Conservation (phyloP, 2,329 filamentous ascomycete species). For the Paecilomyces niveus region DNA sequence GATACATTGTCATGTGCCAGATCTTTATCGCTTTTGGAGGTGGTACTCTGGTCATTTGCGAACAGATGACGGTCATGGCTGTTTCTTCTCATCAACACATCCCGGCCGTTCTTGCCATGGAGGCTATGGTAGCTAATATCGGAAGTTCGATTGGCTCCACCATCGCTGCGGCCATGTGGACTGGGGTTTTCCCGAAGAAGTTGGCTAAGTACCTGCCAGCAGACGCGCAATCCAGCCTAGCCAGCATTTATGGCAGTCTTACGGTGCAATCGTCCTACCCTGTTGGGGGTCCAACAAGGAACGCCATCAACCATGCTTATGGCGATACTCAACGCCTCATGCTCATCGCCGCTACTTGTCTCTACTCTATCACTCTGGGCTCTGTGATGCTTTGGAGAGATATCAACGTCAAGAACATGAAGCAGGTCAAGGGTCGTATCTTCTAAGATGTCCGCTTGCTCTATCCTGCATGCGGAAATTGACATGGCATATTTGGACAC, state of each 20-base stretch:
- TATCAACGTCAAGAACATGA: slow-evolving; percentile 14
- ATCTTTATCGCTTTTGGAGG: slow-evolving; percentile 48
- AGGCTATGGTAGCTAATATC: slow-evolving; percentile 46
- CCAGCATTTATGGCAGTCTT: slow-evolving; percentile 32
- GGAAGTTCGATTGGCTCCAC: slow-evolving; percentile 47
- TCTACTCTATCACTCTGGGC: slow-evolving; percentile 8
- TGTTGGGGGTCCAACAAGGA: slow-evolving; percentile 30
- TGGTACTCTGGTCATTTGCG: slow-evolving; percentile 44
- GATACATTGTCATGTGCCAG: slow-evolving; percentile 49
- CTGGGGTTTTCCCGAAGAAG: slow-evolving; percentile 41
- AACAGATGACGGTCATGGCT: slow-evolving; percentile 48
- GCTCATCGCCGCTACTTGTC: slow-evolving; percentile 23
- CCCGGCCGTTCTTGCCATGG: slow-evolving; percentile 46
- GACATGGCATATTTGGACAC: too few species aligned
- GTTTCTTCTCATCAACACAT: slow-evolving; percentile 46
- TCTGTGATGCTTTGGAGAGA: slow-evolving; percentile 13
- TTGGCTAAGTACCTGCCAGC: slow-evolving; percentile 37
- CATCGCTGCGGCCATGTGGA: slow-evolving; percentile 54
- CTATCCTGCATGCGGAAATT: too few species aligned
- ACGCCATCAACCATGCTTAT: slow-evolving; percentile 39
- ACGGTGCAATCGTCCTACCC: slow-evolving; percentile 38
- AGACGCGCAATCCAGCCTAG: slow-evolving; percentile 17
- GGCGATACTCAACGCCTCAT: slow-evolving; percentile 37
- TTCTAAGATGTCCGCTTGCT: background rate
- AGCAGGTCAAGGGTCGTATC: slow-evolving; percentile 10